phyloP scores from a whole-genome alignment of 148 eudicot species.

The Drosera capensis region DNA sequence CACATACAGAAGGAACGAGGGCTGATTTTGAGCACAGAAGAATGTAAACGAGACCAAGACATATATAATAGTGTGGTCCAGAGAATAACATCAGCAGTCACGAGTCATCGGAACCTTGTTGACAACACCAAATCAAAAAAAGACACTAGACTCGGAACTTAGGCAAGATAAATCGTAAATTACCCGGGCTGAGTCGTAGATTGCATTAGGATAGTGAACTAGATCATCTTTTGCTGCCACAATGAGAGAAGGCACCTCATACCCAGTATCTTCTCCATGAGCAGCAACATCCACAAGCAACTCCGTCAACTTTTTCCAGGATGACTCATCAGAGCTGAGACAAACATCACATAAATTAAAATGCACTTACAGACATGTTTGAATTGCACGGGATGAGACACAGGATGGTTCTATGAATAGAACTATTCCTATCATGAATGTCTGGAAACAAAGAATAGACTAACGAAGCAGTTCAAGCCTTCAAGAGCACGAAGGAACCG shows the following conservation, averaged over 20 bases:
- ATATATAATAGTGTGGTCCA: neutral
- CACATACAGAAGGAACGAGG: too few relatives aligned
- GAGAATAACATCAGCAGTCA: too few relatives aligned
- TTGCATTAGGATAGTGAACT: constrained; percentile 23
- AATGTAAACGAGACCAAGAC: neutral
- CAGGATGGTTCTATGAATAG: too few relatives aligned
- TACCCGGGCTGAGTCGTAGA: constrained; percentile 33
- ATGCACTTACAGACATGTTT: neutral
- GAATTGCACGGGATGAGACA: too few relatives aligned
- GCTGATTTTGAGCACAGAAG: constrained; percentile 1
- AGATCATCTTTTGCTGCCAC: constrained; percentile 47
- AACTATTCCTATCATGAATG: too few relatives aligned
- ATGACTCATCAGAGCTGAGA: constrained; percentile 37
- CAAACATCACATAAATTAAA: neutral
- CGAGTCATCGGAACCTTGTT: too few relatives aligned
- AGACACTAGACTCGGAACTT: neutral
- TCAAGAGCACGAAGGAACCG: too few relatives aligned
- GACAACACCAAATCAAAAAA: neutral
- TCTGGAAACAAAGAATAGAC: too few relatives aligned
- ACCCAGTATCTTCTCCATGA: constrained; percentile 46
- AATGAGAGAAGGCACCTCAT: constrained; percentile 36
- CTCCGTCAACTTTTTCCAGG: constrained; percentile 36
- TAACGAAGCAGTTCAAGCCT: too few relatives aligned
- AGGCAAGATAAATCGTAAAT: neutral
- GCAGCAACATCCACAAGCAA: constrained; percentile 32